These are phyloP conservation scores for Penicillium psychrofluorescens DNA, from an alignment of 495 filamentous ascomycete species.

Conservation along the genomic window DNA sequence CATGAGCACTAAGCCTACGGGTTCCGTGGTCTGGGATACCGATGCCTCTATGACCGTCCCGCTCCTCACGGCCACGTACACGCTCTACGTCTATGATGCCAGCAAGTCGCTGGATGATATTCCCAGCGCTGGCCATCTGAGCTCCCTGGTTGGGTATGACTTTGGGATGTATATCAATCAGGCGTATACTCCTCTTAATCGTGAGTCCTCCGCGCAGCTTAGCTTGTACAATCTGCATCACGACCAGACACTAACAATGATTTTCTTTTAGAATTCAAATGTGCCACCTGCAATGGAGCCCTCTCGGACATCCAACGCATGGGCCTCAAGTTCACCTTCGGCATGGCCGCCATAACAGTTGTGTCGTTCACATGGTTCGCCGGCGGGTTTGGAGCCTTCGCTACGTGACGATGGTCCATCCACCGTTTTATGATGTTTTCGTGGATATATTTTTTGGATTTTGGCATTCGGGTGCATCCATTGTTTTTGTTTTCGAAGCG, in stretches of 20 bases:
- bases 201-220: conserved; percentile 33
- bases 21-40: conserved; percentile 73
- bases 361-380: conserved; percentile 88
- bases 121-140: conserved; percentile 66
- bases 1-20: conserved; percentile 49
- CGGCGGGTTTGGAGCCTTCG: conserved; percentile 55
- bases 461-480: conserved; percentile 3
- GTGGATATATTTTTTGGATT: conserved; percentile 17
- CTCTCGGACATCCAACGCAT: conserved; percentile 55
- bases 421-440: conserved; percentile 5
- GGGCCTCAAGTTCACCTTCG: conserved; percentile 63
- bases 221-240: background rate
- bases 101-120: conserved; percentile 52
- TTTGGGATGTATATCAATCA: conserved; percentile 82
- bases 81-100: conserved; percentile 75
- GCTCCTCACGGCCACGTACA: conserved; percentile 71
- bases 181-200: conserved; percentile 51
- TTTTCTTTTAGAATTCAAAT: conserved; percentile 38
- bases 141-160: conserved; percentile 49
- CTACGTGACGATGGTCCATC: conserved; percentile 5
- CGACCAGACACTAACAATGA: conserved; percentile 9
- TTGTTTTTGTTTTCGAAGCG: conserved; percentile 14
- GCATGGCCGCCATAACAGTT: conserved; percentile 70
- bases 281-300: conserved; percentile 68
- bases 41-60: conserved; percentile 52